These are phyloP conservation scores for Gaeumannomyces tritici DNA, from an alignment of 2,329 filamentous ascomycete species.

Conservation along the genomic window DNA sequence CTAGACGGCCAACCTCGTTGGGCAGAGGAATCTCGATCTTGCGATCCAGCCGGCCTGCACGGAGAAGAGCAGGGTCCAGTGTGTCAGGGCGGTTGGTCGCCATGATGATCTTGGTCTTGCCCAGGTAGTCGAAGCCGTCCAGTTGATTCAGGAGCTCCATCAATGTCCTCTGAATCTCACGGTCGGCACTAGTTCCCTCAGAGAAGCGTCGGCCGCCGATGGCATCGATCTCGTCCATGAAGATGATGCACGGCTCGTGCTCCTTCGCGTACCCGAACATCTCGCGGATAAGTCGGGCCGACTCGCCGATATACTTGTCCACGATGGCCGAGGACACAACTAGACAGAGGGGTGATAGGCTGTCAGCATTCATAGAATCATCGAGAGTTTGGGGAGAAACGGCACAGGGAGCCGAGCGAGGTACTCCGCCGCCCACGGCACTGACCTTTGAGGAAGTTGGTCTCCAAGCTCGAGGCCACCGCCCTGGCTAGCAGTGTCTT, in stretches of 20 bases:
- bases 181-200: slow-evolving; percentile 92
- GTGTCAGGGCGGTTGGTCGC: slow-evolving; percentile 96
- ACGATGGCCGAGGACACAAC: slow-evolving; percentile 98
- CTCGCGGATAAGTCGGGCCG: slow-evolving; percentile 89
- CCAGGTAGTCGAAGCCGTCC: slow-evolving; percentile 97
- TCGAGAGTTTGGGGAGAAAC: neutral
- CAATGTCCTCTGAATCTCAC: slow-evolving; percentile 94
- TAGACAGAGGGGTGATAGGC: slow-evolving; percentile 23
- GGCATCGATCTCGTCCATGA: slow-evolving; percentile 99
- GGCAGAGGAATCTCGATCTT: slow-evolving; percentile 98
- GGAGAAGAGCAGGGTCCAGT: slow-evolving; percentile 82
- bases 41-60: slow-evolving; percentile 86
- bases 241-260: slow-evolving; percentile 98
- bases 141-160: slow-evolving; percentile 99
- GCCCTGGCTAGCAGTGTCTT: slow-evolving; percentile 93
- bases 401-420: neutral
- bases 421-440: neutral
- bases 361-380: neutral
- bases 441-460: slow-evolving; percentile 93
- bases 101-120: slow-evolving; percentile 99
- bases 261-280: slow-evolving; percentile 99
- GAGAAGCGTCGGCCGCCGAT: slow-evolving; percentile 95
- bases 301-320: slow-evolving; percentile 99
- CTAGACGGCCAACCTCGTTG: slow-evolving; percentile 90
- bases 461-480: slow-evolving; percentile 92